Percentiles rank a stretch among this genome's conserved stretches.
Conservation (phyloP, 495 filamentous ascomycete genomes). For the Aspergillus baeticus region DNA sequence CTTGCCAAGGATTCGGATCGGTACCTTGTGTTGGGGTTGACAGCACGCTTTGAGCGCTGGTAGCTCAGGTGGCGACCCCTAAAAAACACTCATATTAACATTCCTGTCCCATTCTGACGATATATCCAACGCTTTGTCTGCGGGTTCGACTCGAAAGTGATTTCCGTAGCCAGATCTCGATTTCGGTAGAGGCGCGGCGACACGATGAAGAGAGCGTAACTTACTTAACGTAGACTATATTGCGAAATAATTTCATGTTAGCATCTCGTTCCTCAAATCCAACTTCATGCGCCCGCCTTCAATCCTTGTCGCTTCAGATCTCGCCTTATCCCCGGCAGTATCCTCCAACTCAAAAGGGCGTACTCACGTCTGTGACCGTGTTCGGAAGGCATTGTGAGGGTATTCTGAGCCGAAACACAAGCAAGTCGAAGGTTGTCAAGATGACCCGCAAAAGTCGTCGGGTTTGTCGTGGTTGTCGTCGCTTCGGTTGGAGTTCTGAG, state of each 20-base stretch:
- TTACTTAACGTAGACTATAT: conserved; percentile 91
- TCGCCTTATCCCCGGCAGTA: background rate
- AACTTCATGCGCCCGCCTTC: conserved; percentile 7
- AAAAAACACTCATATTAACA: conserved; percentile 40
- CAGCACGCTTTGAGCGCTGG: conserved; percentile 82
- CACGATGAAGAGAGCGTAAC: conserved; percentile 37
- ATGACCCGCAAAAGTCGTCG: conserved; percentile 51
- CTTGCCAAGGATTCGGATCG: conserved; percentile 18
- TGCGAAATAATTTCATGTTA: conserved; percentile 30
- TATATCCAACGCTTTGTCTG: conserved; percentile 16
- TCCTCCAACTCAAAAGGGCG: conserved; percentile 14
- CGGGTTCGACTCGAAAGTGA: conserved; percentile 10
- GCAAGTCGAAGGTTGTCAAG: conserved; percentile 44
- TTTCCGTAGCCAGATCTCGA: conserved; percentile 8
- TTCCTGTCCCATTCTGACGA: conserved; percentile 22
- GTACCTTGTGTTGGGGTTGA: conserved; percentile 74
- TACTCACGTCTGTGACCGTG: conserved; percentile 81
- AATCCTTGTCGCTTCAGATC: background rate
- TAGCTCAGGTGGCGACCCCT: conserved; percentile 94
- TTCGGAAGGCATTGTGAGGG: conserved; percentile 77
- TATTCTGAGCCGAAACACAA: conserved; percentile 50
- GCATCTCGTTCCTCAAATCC: conserved; percentile 24
- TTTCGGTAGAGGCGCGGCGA: conserved; percentile 25
- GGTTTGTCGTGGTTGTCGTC: conserved; percentile 52
- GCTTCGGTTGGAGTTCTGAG: conserved; percentile 37